Evolutionary conservation across 352 stramenopile genomes (phyloP).

Genomic region (Elongisporangium anandrum): DNA sequence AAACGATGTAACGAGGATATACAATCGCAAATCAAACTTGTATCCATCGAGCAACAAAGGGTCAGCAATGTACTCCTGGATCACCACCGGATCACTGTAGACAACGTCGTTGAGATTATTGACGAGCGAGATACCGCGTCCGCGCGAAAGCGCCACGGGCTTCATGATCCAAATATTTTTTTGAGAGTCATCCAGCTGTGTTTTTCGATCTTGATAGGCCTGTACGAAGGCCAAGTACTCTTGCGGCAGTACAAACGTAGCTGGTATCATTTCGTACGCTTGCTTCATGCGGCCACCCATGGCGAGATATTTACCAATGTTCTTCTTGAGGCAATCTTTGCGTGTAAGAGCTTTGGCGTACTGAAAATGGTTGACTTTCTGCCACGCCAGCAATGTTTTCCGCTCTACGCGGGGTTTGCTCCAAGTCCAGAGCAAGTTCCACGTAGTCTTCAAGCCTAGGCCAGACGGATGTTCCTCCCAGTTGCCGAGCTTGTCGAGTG

Average conservation of each 20-base stretch:
- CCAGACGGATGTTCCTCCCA: slow-evolving; percentile 79
- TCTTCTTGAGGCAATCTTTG: slow-evolving; percentile 93
- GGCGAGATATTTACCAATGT: slow-evolving; percentile 58
- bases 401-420: slow-evolving; percentile 81
- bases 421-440: slow-evolving; percentile 92
- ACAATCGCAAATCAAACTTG: slow-evolving; percentile 92
- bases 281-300: slow-evolving; percentile 44
- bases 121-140: slow-evolving; percentile 92
- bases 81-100: slow-evolving; percentile 86
- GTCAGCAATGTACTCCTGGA: slow-evolving; percentile 89
- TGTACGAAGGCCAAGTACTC: slow-evolving; percentile 90
- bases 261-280: slow-evolving; percentile 88
- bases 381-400: slow-evolving; percentile 85
- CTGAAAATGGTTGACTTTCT: slow-evolving; percentile 95
- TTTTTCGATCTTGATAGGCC: slow-evolving; percentile 60
- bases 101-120: slow-evolving; percentile 83
- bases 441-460: slow-evolving; percentile 84
- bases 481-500: slow-evolving; percentile 44
- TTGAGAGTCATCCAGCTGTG: background rate
- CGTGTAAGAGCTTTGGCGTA: slow-evolving; percentile 87
- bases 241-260: slow-evolving; percentile 92
- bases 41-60: slow-evolving; percentile 87
- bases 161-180: slow-evolving; percentile 96
- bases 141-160: slow-evolving; percentile 86
- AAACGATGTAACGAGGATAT: slow-evolving; percentile 94